Base-by-base conservation (phyloP, 2,329 filamentous ascomycete genomes). In the Microsporum audouinii region DNA sequence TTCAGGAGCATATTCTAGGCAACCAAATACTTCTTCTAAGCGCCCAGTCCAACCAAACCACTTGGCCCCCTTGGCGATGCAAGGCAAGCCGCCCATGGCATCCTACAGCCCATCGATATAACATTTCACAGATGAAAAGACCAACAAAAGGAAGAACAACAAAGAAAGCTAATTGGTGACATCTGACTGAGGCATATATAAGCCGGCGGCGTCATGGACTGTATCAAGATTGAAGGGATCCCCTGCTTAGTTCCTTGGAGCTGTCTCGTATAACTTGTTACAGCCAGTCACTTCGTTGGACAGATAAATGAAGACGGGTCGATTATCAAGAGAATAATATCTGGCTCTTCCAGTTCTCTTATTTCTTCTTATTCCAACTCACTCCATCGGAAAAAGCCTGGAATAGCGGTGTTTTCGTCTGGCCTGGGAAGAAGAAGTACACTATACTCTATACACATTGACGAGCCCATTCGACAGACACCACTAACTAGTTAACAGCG, bases 121-220 rank as follows among this genome's bases (percentile, higher is more conserved):
- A 41, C 39, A 23, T n/a, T 43, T 43, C 1, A 43, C 39, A 43
- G 5, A 43, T 23, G 12, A n/a, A 43, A 43, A n/a, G 14, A n/a
- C 17, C 45, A 51, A 29, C 45, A 31, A 51, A 27, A 51, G 12
- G 17, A 23, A 23, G 55, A 59, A 69, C 71, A 55, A 55, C 51
- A 55, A 55, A 55, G 31, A 55, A 55, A 55, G 51, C 51, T 38
- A 55, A 55, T 55, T 55, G 51, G 51, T 31, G 23, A 36, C n/a
- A n/a, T 36, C 27, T 7, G 12, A 38, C 51, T 31, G 33, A 6
- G 10, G 51, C n/a, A 23, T 34, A 10, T 36, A 14, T 10, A 29
- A 34, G 2, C 14, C 4, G 10, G 10, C 14, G 33, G 51, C 14
- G 31, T 29, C 14, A 55, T 55, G 31, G 51, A 31, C 31, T 23